Base-by-base conservation (phyloP, 306 rosid species). In the Trifolium pratense region DNA sequence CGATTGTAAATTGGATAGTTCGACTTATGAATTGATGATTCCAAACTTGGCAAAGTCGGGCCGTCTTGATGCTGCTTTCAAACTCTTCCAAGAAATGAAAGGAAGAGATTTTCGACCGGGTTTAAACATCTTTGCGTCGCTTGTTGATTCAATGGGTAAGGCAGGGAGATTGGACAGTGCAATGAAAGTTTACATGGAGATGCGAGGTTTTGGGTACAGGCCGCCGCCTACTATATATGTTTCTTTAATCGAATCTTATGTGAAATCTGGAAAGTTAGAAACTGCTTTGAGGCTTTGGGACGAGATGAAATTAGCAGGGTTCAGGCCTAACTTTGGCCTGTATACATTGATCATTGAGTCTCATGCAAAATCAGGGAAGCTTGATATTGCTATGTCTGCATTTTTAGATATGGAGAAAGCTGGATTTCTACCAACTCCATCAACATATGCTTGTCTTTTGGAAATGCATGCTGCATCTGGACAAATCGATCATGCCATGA, bases 101-200 rank as follows among this genome's bases (percentile, higher is more conserved):
- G 91, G 45, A 18, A 86, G 88, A 83, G 87, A 76, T 71, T 81
- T 89, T 12, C 79, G 89, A 45, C 97, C 96, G 7, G 84, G 92
- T 68, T 77, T 85, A 18, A 88, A 53, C 55, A 60, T 88, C 40
- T 93, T 88, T 79, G 69, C 85, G 3, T 87, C 96, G 0, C 97
- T 91, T 60, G 96, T 93, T 78, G 98, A 93, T 82, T 93, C 96
- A 9, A 84, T 91, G 96, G 98, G 98, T 66, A 93, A 93, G 85
- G 94, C 92, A 9, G 97, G 98, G 80, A 80, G 97, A 77, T 86
- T 93, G 82, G 98, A 93, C 45, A 73, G 82, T 21, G 86, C 94
- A 46, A 86, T 91, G 96, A 93, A 89, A 86, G 69, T 91, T 62
- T 87, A 93, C 89, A 85, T 79, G 91, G 97, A 93, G 78, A 93